Base-by-base conservation (phyloP, 2,329 filamentous ascomycete species). In the Nakataea oryzae region DNA sequence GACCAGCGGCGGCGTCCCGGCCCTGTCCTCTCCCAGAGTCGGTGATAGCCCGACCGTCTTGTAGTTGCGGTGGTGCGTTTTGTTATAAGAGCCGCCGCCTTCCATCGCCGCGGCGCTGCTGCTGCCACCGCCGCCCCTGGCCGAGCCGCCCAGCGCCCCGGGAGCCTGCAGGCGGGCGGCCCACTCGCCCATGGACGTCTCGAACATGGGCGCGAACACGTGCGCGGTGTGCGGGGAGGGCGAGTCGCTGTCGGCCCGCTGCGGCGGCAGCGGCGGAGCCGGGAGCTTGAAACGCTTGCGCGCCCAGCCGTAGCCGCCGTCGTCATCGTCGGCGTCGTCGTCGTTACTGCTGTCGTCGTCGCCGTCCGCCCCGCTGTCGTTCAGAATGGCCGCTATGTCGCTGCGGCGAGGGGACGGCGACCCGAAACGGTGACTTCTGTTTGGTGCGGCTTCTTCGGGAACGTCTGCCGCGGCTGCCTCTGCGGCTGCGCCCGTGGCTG, bases 1-100 rank as follows among this genome's bases (percentile, higher is more conserved):
- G 32, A 58, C 58, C 4, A 67, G 65, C 0, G 76, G 77, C 5
- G 78, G 78, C 3, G 77, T 77, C 3, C 73, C 74, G 1, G 73
- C 65, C 54, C 67, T 67, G 11, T n/a, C n/a, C n/a, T n/a, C n/a
- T n/a, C n/a, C n/a, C n/a, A n/a, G n/a, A n/a, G n/a, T n/a, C n/a
- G 41, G 41, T 3, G 41, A 50, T 21, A 50, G 21, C 41, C 41
- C 41, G 41, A 50, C 41, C 60, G 63, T 64, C 59, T 56, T 55
- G 24, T 26, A 27, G 12, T 27, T 41, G 24, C 29, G 41, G 17
- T 24, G 58, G 8, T 21, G 17, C 28, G 41, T 28, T 17, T 54
- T 54, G 58, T 26, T 24, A 29, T n/a, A 27, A 27, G 58, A 8
- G 8, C 13, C 14, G 4, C 30, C 57, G 11, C 3, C 17, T 12